Evolutionary conservation across 2,329 filamentous ascomycete genomes (phyloP), one percentile per base, ranked within the genome.

Genomic region (Apiospora malaysiana): DNA sequence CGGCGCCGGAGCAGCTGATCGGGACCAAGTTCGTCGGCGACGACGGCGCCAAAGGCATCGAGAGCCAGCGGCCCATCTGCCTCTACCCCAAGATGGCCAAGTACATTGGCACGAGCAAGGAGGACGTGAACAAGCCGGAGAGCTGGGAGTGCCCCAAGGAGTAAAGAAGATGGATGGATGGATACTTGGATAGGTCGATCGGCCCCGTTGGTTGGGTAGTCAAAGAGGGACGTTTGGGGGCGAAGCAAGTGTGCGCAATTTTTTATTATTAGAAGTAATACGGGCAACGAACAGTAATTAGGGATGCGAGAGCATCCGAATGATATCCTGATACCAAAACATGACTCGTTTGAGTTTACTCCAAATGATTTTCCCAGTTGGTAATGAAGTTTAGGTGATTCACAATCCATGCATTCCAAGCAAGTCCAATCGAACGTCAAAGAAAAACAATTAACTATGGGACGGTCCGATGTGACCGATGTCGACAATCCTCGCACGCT

Each of bases 21-120:
- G 78, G 77, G 21, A 79, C 77, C 21, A 79, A 79, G 70, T 79
- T 75, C 67, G 72, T 75, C 23, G 76, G 76, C 46, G 77, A 79
- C 59, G 76, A 66, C 9, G 73, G 71, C 4, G 49, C 74, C 0
- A 43, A 71, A 0, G 77, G 76, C 4, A 69, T 79, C 2, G 69
- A 77, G 63, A 76, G 73, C 43, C 78, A 79, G 69, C 70, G 78
- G 12, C 77, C 77, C 0, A 69, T 79, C 4, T 79, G 78, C 65
- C 66, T 74, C 8, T 78, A 77, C 68, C 78, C 77, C 7, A 76
- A 77, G 69, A 76, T 76, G 69, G 76, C 77, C 14, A 76, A 75
- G 72, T 76, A 78, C 70, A 69, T 74, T n/a, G 71, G 69, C 8
- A 70, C 69, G 0, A 77, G 77, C 4, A 63, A 63, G 32, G 56